phyloP scores from a whole-genome alignment of 345 rosid species.

The Erucastrum elatum region DNA sequence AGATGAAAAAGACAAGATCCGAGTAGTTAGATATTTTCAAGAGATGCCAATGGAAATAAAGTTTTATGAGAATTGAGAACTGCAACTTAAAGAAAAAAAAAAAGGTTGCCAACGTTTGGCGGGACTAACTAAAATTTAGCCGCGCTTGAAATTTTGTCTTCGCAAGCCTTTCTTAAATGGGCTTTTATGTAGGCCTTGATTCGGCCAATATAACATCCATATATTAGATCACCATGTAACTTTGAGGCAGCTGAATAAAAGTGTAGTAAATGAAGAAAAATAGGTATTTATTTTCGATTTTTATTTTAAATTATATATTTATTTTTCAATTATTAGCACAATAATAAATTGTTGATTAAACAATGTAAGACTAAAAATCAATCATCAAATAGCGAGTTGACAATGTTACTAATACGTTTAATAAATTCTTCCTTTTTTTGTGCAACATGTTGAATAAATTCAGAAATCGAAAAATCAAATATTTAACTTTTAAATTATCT shows the following conservation, averaged over 20 bases:
- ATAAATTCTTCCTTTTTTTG: too few relatives aligned
- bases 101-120: conserved; percentile 33
- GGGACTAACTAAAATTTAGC: conserved; percentile 29
- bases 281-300: neutral
- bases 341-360: neutral
- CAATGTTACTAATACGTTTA: neutral
- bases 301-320: too few relatives aligned
- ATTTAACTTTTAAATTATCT: too few relatives aligned
- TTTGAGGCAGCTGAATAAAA: neutral
- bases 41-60: neutral
- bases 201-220: neutral
- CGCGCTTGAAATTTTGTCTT: conserved; percentile 16
- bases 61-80: neutral
- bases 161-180: neutral
- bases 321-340: neutral
- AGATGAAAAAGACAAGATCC: neutral
- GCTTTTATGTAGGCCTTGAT: neutral
- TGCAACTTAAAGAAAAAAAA: neutral
- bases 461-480: too few relatives aligned
- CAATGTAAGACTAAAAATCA: neutral
- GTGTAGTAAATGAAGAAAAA: neutral
- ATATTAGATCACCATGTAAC: neutral
- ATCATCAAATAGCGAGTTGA: neutral
- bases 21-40: neutral
- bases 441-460: neutral